A percentile compares a stretch with the other conserved stretches of the same genome.
Conservation (phyloP, 78 protist genomes). For the Anaeramoeba flamelloides region DNA sequence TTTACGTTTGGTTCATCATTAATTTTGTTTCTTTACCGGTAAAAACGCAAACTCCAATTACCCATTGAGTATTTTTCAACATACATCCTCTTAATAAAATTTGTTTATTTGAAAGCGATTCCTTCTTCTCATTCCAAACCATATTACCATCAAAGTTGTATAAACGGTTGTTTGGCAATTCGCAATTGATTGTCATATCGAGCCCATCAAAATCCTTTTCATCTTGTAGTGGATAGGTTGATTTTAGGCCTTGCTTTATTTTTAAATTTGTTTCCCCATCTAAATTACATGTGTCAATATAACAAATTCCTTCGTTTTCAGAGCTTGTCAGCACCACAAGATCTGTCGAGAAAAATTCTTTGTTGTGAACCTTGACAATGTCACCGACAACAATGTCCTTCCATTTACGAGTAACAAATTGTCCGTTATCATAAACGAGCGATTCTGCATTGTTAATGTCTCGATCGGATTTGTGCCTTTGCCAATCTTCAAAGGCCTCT, state of each 20-base stretch:
- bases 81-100: slow-evolving; percentile 18
- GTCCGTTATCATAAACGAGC: slow-evolving; percentile 2
- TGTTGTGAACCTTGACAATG: slow-evolving; percentile 29
- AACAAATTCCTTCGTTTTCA: slow-evolving; percentile 50
- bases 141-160: slow-evolving; percentile 13
- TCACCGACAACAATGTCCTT: slow-evolving; percentile 40
- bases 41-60: slow-evolving; percentile 2
- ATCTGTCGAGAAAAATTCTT: slow-evolving; percentile 61
- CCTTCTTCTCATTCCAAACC: background rate
- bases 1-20: no score
- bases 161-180: background rate
- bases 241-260: background rate
- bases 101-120: slow-evolving; percentile 8
- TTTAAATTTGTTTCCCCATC: slow-evolving; percentile 67
- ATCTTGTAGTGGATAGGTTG: background rate
- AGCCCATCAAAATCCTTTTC: background rate
- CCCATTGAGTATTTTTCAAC: slow-evolving; percentile 62
- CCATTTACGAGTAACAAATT: background rate
- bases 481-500: slow-evolving; percentile 17
- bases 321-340: slow-evolving; percentile 38
- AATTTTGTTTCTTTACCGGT: slow-evolving; percentile 7
- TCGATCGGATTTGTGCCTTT: slow-evolving; percentile 21
- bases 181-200: background rate
- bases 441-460: slow-evolving; percentile 12
- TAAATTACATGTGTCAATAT: slow-evolving; percentile 71